phyloP scores from a whole-genome alignment of 2,329 filamentous ascomycete genomes.

The Phoma sp. region DNA sequence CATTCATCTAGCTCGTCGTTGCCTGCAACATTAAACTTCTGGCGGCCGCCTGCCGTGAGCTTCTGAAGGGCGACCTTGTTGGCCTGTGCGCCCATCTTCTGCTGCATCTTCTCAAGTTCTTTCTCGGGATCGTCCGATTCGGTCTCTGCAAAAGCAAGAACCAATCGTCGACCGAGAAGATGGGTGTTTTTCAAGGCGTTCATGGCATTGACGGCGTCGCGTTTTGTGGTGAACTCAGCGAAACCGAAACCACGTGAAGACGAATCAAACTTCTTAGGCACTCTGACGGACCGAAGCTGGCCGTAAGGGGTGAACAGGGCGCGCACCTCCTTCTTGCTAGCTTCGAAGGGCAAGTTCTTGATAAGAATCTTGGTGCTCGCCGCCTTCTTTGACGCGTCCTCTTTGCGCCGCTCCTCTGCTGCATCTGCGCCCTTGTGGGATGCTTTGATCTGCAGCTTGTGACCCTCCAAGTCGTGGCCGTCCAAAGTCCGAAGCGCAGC shows the following conservation, averaged over 20 bases:
- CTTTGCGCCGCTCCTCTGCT: conserved; percentile 81
- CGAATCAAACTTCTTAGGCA: conserved; percentile 94
- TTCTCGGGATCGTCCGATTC: conserved; percentile 92
- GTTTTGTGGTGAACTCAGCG: conserved; percentile 89
- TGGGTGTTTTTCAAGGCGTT: conserved; percentile 91
- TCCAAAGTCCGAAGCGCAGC: conserved; percentile 87
- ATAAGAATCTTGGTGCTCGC: conserved; percentile 92
- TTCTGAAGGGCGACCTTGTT: conserved; percentile 90
- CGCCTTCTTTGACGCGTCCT: conserved; percentile 82
- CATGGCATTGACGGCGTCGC: conserved; percentile 90
- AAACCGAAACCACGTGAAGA: conserved; percentile 93
- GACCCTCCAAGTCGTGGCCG: conserved; percentile 82
- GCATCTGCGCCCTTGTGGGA: conserved; percentile 89
- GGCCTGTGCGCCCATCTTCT: conserved; percentile 89
- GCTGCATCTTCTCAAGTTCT: conserved; percentile 95
- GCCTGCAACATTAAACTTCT: conserved; percentile 84
- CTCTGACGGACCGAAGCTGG: conserved; percentile 86
- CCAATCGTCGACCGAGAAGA: conserved; percentile 84
- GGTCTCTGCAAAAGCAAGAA: conserved; percentile 88
- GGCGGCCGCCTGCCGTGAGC: conserved; percentile 81
- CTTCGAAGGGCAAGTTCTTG: conserved; percentile 98
- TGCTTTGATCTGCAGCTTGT: conserved; percentile 82
- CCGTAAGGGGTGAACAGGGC: conserved; percentile 88
- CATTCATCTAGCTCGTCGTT: conserved; percentile 62
- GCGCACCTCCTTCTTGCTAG: conserved; percentile 85